These are phyloP conservation scores for Tuber indicum DNA, from an alignment of 495 filamentous ascomycete genomes.

Conservation along the genomic window DNA sequence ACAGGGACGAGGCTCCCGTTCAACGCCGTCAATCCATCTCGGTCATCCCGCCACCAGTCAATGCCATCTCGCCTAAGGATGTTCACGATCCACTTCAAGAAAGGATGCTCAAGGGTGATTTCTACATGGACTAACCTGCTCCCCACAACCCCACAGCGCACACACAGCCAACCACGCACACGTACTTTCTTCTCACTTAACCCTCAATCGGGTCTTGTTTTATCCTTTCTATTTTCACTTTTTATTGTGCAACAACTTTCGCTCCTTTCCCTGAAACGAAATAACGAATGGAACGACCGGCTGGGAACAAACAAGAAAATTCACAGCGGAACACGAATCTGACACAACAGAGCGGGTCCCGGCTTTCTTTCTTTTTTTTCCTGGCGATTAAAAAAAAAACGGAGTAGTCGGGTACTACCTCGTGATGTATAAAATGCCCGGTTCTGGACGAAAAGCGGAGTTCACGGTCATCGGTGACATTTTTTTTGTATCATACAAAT, in stretches of 20 bases:
- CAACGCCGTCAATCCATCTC: conserved; percentile 38
- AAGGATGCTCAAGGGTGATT: conserved; percentile 92
- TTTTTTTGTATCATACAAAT: conserved; percentile 3
- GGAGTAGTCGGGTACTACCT: background rate
- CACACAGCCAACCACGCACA: background rate
- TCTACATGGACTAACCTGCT: conserved; percentile 79
- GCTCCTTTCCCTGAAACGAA: background rate
- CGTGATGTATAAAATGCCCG: background rate
- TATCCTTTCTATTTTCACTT: background rate
- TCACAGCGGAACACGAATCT: background rate
- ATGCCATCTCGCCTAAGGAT: conserved; percentile 45
- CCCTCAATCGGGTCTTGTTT: background rate
- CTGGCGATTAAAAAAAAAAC: background rate
- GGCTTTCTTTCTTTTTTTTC: background rate
- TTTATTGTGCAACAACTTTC: background rate
- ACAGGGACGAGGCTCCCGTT: conserved; percentile 21
- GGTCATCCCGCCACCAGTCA: conserved; percentile 44
- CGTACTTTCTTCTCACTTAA: background rate
- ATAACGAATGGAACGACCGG: background rate
- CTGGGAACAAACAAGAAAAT: background rate
- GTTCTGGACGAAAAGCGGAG: background rate
- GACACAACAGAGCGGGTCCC: background rate
- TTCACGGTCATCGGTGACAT: background rate
- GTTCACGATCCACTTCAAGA: conserved; percentile 91
- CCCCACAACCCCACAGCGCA: background rate